Conservation (phyloP, 2,329 filamentous ascomycete species). For the Pseudocercospora cruenta region DNA sequence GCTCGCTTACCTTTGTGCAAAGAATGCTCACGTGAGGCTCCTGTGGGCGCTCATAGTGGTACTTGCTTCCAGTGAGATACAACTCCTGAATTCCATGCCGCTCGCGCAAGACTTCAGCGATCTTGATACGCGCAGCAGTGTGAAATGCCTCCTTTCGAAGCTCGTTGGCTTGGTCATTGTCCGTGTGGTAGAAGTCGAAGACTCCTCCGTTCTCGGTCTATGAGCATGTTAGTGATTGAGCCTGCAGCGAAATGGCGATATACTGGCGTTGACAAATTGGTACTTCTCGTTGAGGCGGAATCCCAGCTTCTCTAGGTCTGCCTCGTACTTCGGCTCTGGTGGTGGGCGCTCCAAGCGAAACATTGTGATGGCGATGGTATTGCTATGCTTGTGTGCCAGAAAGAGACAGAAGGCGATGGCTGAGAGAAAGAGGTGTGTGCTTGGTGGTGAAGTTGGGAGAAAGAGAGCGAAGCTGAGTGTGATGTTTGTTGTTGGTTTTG, state of each 20-base stretch:
- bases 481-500: background rate
- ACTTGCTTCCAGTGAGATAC: constrained; percentile 30
- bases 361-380: constrained; percentile 57
- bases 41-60: constrained; percentile 28
- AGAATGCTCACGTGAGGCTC: constrained; percentile 72
- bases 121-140: constrained; percentile 32
- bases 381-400: background rate
- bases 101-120: constrained; percentile 21
- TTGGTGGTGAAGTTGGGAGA: background rate
- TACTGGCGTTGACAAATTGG: constrained; percentile 25
- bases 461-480: background rate
- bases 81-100: constrained; percentile 28
- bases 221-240: background rate
- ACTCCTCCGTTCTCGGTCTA: constrained; percentile 59
- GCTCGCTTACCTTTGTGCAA: constrained; percentile 54
- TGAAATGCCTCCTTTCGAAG: constrained; percentile 72
- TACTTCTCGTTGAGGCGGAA: constrained; percentile 43
- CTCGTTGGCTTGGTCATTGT: constrained; percentile 76
- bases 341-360: constrained; percentile 73
- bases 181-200: constrained; percentile 75
- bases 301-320: constrained; percentile 72
- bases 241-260: background rate
- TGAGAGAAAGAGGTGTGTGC: background rate
- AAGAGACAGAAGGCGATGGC: background rate
- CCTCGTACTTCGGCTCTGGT: constrained; percentile 67